phyloP scores from a whole-genome alignment of 768 basidiomycete genomes.

The Tephrocybe rancida region DNA sequence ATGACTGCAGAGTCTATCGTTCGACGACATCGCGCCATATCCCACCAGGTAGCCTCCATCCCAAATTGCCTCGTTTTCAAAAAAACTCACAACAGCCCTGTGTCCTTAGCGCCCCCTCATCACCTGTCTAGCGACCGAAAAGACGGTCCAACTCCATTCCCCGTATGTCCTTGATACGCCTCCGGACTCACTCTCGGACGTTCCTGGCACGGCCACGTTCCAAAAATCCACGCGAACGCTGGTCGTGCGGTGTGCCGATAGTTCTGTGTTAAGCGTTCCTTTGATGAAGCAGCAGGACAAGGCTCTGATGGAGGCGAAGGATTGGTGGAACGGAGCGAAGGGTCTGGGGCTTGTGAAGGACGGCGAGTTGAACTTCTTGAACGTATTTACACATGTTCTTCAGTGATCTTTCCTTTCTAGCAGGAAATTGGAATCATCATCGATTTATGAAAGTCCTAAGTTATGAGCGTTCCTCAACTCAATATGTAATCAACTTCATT shows the following conservation, averaged over 20 bases:
- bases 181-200: constrained; percentile 12
- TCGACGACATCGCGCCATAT: constrained; percentile 61
- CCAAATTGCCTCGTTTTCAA: neutral
- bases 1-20: constrained; percentile 61
- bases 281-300: constrained; percentile 66
- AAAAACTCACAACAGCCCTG: neutral
- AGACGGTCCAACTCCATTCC: constrained; percentile 42
- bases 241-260: constrained; percentile 56
- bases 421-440: too few relatives aligned
- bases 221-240: constrained; percentile 40
- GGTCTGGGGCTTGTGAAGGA: constrained; percentile 26
- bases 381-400: constrained; percentile 12
- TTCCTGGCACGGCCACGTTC: constrained; percentile 47
- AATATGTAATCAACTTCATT: too few relatives aligned
- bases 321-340: constrained; percentile 80
- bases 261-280: constrained; percentile 53
- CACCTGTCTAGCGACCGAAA: constrained; percentile 33
- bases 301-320: constrained; percentile 52
- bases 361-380: constrained; percentile 18
- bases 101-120: constrained; percentile 32
- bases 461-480: too few relatives aligned
- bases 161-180: constrained; percentile 23
- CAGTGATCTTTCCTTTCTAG: too few relatives aligned
- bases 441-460: too few relatives aligned
- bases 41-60: constrained; percentile 58